phyloP scores from a whole-genome alignment of 139 green algal genomes.

The Haematococcus lacustris region DNA sequence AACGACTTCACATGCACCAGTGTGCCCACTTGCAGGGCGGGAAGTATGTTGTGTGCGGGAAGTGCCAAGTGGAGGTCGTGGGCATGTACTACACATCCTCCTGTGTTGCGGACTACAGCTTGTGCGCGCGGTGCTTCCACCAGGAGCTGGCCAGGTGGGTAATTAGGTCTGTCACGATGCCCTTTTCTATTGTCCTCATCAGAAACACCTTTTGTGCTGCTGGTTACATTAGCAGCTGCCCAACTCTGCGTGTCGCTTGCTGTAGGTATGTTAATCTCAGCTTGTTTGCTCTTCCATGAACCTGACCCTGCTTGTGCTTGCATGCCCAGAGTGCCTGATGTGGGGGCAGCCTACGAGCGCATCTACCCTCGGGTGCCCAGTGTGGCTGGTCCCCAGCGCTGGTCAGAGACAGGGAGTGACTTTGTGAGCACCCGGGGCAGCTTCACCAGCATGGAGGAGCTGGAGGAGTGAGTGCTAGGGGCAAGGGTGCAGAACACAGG shows the following conservation, averaged over 20 bases:
- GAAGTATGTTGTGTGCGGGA: constrained; percentile 41
- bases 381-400: constrained; percentile 3
- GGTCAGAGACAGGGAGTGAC: constrained; percentile 34
- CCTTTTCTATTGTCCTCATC: too few relatives aligned
- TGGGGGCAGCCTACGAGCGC: constrained; percentile 14
- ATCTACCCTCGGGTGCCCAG: constrained; percentile 14
- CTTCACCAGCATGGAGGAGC: constrained; percentile 38
- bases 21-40: constrained; percentile 13
- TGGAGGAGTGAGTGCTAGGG: constrained; percentile 8
- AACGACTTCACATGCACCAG: constrained; percentile 8
- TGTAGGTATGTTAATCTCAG: too few relatives aligned
- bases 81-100: constrained; percentile 39
- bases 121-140: constrained; percentile 43
- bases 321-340: constrained; percentile 21
- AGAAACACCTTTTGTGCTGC: too few relatives aligned
- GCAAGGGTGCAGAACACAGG: not conserved
- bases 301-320: too few relatives aligned
- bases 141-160: constrained; percentile 18
- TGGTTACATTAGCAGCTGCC: too few relatives aligned
- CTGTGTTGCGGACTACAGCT: constrained; percentile 15
- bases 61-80: constrained; percentile 43
- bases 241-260: too few relatives aligned
- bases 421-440: constrained; percentile 42
- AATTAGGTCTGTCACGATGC: too few relatives aligned
- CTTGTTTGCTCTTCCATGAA: too few relatives aligned